Evolutionary conservation across 495 filamentous ascomycete species (phyloP).

Genomic region (Aspergillus hancockii): DNA sequence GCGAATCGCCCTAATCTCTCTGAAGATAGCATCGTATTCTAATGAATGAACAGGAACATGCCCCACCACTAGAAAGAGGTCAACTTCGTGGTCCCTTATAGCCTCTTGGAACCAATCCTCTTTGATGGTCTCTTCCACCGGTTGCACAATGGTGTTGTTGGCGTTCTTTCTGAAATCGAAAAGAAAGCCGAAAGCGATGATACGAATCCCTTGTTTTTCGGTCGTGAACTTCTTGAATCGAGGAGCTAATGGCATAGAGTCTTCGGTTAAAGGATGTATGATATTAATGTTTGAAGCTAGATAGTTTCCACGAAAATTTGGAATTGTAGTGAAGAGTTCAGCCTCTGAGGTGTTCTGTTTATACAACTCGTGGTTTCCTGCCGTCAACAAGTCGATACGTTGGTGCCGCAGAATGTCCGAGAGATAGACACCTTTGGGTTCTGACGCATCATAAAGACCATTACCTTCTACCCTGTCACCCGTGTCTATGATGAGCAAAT

Average conservation of each 20-base stretch:
- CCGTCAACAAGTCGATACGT: slow-evolving; percentile 79
- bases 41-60: slow-evolving; percentile 80
- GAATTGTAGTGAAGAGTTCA: slow-evolving; percentile 77
- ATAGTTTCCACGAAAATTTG: slow-evolving; percentile 74
- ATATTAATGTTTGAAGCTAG: slow-evolving; percentile 93
- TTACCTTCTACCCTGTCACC: slow-evolving; percentile 95
- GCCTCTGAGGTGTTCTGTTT: slow-evolving; percentile 69
- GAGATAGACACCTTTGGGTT: slow-evolving; percentile 83
- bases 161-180: slow-evolving; percentile 89
- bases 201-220: slow-evolving; percentile 77
- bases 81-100: slow-evolving; percentile 74
- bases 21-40: slow-evolving; percentile 77
- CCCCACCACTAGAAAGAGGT: slow-evolving; percentile 84
- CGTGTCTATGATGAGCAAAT: slow-evolving; percentile 88
- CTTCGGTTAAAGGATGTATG: slow-evolving; percentile 64
- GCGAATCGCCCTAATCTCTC: slow-evolving; percentile 72
- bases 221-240: slow-evolving; percentile 87
- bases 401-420: slow-evolving; percentile 84
- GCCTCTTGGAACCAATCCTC: slow-evolving; percentile 88
- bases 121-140: slow-evolving; percentile 74
- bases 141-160: slow-evolving; percentile 84
- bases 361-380: slow-evolving; percentile 96
- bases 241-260: slow-evolving; percentile 74
- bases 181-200: slow-evolving; percentile 89
- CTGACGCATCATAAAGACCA: slow-evolving; percentile 89